A percentile compares a stretch with the other conserved stretches of the same genome.
These are phyloP conservation scores for Teratosphaeriaceae sp. DNA, from an alignment of 2,329 filamentous ascomycete genomes.

Conservation along the genomic window DNA sequence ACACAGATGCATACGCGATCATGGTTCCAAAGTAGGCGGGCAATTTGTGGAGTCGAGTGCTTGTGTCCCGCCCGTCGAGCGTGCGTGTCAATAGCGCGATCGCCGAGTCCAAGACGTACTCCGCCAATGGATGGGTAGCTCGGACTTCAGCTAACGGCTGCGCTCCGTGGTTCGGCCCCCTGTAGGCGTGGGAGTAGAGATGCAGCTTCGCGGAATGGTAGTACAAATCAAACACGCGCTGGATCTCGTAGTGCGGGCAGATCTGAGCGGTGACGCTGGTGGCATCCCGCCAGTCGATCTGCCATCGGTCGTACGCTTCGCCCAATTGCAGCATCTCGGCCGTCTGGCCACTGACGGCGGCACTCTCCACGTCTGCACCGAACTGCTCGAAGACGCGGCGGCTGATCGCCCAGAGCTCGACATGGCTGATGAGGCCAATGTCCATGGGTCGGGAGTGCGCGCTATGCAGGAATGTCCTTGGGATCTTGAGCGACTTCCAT, in stretches of 20 bases:
- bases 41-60: not conserved
- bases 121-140: not conserved
- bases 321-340: not conserved
- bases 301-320: not conserved
- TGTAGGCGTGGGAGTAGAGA: constrained; percentile 5
- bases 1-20: constrained; percentile 5
- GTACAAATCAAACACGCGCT: constrained; percentile 1
- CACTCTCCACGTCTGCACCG: constrained; percentile 12
- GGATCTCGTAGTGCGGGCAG: not conserved
- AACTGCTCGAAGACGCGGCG: constrained; percentile 14
- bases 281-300: not conserved
- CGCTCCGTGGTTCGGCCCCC: not conserved
- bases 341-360: not conserved
- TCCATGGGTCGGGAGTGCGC: constrained; percentile 15
- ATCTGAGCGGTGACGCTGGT: not conserved
- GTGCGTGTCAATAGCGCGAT: not conserved
- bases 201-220: constrained; percentile 5
- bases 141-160: not conserved
- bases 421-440: constrained; percentile 6
- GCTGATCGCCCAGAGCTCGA: constrained; percentile 7
- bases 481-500: constrained; percentile 17
- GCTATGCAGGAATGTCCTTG: constrained; percentile 19
- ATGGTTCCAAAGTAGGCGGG: constrained; percentile 9
- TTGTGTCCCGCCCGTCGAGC: not conserved
- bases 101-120: not conserved